Evolutionary conservation across 1,139 yeast species (phyloP).

Genomic region (Scheffersomyces illinoinensis): DNA sequence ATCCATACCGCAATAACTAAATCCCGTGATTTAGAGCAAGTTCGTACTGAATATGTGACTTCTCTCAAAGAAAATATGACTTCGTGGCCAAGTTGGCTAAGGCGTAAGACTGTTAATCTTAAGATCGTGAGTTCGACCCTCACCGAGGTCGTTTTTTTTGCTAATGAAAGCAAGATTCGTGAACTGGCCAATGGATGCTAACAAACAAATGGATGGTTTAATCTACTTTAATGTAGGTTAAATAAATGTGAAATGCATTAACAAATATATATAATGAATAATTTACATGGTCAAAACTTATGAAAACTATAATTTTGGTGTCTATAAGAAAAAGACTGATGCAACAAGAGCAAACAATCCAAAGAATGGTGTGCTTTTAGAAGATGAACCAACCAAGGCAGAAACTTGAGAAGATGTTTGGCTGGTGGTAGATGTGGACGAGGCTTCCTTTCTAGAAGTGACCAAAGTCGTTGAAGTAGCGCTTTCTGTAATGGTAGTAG

Average conservation of each 20-base stretch:
- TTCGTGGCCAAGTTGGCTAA: slow-evolving; percentile 60
- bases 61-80: slow-evolving; percentile 21
- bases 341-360: background rate
- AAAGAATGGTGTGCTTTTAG: background rate
- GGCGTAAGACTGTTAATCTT: slow-evolving; percentile 58
- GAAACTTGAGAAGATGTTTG: background rate
- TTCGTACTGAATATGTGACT: background rate
- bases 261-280: background rate
- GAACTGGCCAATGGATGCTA: too few relatives aligned
- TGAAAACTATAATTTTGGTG: background rate
- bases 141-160: slow-evolving; percentile 38
- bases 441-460: background rate
- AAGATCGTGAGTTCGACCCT: slow-evolving; percentile 49
- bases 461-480: slow-evolving; percentile 1
- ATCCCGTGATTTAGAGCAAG: too few relatives aligned
- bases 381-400: background rate
- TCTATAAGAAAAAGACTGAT: background rate
- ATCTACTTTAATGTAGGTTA: slow-evolving; percentile 1
- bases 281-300: background rate
- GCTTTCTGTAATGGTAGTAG: background rate
- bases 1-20: background rate
- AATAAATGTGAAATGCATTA: background rate
- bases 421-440: background rate
- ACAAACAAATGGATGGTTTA: too few relatives aligned
- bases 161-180: background rate